Conservation (phyloP, 225 moss, liverwort and hornwort species). For the Marchantia polymorpha region DNA sequence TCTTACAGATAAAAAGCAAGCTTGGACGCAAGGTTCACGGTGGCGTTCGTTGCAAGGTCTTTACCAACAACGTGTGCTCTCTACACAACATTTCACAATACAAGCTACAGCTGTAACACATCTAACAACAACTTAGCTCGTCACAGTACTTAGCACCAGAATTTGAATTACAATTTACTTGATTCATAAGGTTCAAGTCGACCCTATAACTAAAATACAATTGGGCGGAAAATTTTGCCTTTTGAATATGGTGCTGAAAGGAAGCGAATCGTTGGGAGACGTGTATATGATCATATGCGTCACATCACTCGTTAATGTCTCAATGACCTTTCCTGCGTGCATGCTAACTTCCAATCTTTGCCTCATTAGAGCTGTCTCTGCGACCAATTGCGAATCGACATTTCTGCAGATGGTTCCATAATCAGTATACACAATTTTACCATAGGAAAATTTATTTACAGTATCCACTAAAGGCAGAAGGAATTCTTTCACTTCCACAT, state of each 20-base stretch:
- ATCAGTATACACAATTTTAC: background rate
- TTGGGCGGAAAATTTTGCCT: slow-evolving; percentile 38
- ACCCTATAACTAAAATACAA: background rate
- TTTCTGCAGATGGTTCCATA: slow-evolving; percentile 50
- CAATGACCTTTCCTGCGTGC: slow-evolving; percentile 62
- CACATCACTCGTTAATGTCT: slow-evolving; percentile 49
- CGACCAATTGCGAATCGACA: slow-evolving; percentile 61
- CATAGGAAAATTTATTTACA: background rate
- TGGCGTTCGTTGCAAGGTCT: background rate
- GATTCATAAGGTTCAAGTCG: background rate
- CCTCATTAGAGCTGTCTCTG: slow-evolving; percentile 54
- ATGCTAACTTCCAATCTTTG: slow-evolving; percentile 82
- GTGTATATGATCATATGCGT: slow-evolving; percentile 81
- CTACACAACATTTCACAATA: background rate
- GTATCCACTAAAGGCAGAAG: background rate
- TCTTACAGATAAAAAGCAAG: background rate
- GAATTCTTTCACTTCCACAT: background rate
- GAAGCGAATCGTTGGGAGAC: slow-evolving; percentile 45
- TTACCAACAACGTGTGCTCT: background rate
- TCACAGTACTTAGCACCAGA: background rate
- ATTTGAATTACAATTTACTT: background rate
- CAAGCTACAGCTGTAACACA: background rate
- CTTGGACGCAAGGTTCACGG: background rate
- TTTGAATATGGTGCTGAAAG: slow-evolving; percentile 60
- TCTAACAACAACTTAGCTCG: too few species aligned